These are phyloP conservation scores for Phaeosphaeria sp. DNA, from an alignment of 2,329 filamentous ascomycete genomes.

Conservation along the genomic window DNA sequence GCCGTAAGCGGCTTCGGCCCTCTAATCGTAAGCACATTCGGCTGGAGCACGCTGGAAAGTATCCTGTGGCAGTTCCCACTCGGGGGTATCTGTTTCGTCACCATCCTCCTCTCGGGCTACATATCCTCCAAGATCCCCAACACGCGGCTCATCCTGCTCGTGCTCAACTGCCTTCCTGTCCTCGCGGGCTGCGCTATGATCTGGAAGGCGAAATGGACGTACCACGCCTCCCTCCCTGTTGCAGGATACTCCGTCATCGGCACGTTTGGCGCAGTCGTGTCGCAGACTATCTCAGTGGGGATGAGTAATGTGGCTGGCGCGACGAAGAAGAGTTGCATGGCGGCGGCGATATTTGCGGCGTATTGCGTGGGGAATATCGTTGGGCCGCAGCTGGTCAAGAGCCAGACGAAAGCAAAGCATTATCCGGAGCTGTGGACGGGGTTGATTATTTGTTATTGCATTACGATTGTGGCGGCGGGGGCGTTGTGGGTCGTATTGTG, in stretches of 20 bases:
- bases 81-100: slow-evolving; percentile 70
- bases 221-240: slow-evolving; percentile 70
- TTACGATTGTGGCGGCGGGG: slow-evolving; percentile 66
- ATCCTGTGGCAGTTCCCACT: slow-evolving; percentile 73
- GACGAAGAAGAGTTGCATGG: slow-evolving; percentile 80
- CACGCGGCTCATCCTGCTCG: slow-evolving; percentile 69
- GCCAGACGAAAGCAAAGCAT: slow-evolving; percentile 68
- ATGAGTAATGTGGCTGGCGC: slow-evolving; percentile 76
- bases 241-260: slow-evolving; percentile 75
- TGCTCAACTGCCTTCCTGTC: slow-evolving; percentile 73
- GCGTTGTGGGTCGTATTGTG: slow-evolving; percentile 65
- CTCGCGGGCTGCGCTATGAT: slow-evolving; percentile 77
- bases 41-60: slow-evolving; percentile 48
- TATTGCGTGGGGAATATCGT: slow-evolving; percentile 81
- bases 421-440: slow-evolving; percentile 76
- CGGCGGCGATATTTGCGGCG: slow-evolving; percentile 74
- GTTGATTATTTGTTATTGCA: slow-evolving; percentile 71
- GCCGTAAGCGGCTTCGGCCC: slow-evolving; percentile 50
- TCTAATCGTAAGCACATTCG: slow-evolving; percentile 50
- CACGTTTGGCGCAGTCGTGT: slow-evolving; percentile 74
- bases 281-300: slow-evolving; percentile 63
- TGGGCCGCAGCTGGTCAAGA: slow-evolving; percentile 73
- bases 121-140: slow-evolving; percentile 67
- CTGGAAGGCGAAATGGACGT: slow-evolving; percentile 70
- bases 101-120: slow-evolving; percentile 71